phyloP scores from a whole-genome alignment of 2,329 filamentous ascomycete genomes.

The Seiridium cupressi region DNA sequence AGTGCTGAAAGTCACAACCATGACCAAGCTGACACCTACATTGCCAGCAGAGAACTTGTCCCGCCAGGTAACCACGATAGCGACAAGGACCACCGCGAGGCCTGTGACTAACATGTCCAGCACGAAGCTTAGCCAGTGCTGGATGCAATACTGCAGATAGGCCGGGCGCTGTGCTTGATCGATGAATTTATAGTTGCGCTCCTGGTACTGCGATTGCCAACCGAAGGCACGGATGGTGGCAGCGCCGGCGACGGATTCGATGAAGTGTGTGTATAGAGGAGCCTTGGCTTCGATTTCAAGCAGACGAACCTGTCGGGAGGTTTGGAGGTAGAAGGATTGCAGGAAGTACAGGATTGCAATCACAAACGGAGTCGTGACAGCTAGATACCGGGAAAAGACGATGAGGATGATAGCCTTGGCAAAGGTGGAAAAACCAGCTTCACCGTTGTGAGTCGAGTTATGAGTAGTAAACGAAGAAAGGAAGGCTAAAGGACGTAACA shows the following conservation, averaged over 20 bases:
- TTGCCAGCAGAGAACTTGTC: conserved; percentile 8
- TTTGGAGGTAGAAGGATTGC: conserved; percentile 31
- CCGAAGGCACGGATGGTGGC: conserved; percentile 9
- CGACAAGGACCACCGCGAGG: conserved; percentile 25
- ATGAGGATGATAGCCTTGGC: conserved; percentile 3
- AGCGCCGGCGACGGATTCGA: conserved; percentile 16
- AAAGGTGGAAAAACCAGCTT: not conserved
- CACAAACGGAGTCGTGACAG: not conserved
- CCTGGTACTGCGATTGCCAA: conserved; percentile 2
- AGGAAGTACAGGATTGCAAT: conserved; percentile 22
- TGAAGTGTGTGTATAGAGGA: conserved; percentile 30
- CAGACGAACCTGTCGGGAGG: conserved; percentile 31
- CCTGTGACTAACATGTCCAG: conserved; percentile 29
- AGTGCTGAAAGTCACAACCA: conserved; percentile 34
- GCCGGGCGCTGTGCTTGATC: conserved; percentile 26
- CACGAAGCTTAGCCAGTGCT: conserved; percentile 31
- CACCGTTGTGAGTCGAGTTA: not conserved
- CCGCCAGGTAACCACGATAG: conserved; percentile 17
- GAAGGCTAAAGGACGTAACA: not conserved
- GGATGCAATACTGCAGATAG: conserved; percentile 31
- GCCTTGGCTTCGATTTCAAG: conserved; percentile 21
- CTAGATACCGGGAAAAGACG: conserved; percentile 4
- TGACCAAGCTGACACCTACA: conserved; percentile 34
- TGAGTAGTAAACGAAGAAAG: not conserved
- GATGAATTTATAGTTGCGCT: conserved; percentile 7